Percentiles rank a stretch among this genome's conserved stretches.
Conservation (phyloP, 805 yeast species). For the Yarrowia keelungensis region DNA sequence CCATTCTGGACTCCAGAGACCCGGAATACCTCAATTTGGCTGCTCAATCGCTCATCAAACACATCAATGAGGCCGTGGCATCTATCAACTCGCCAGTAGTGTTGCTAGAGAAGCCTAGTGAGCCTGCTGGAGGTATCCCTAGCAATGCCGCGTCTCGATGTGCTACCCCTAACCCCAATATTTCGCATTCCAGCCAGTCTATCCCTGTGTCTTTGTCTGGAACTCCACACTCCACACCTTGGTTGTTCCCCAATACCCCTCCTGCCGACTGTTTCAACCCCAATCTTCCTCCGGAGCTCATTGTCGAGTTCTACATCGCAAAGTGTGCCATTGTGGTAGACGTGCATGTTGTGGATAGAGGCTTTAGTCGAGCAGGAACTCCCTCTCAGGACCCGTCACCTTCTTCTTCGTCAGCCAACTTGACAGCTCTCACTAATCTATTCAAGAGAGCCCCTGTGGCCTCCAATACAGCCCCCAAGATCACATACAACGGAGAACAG, state of each 20-base stretch:
- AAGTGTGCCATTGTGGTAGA: constrained; percentile 31
- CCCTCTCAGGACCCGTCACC: constrained; percentile 21
- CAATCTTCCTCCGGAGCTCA: constrained; percentile 27
- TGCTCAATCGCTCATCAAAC: constrained; percentile 14
- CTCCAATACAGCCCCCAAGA: background rate
- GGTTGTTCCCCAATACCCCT: constrained; percentile 30
- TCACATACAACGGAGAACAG: constrained; percentile 27
- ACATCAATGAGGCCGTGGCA: constrained; percentile 25
- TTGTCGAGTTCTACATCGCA: constrained; percentile 38
- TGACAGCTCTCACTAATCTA: constrained; percentile 17
- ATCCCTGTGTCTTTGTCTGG: constrained; percentile 17
- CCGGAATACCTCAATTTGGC: constrained; percentile 7
- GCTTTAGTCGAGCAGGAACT: constrained; percentile 19
- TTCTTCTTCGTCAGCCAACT: constrained; percentile 8
- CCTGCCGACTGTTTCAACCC: constrained; percentile 27
- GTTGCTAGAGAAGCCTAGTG: constrained; percentile 13
- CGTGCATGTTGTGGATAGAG: constrained; percentile 25
- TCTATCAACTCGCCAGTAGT: constrained; percentile 33
- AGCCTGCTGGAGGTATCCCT: constrained; percentile 26
- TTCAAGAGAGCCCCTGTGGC: constrained; percentile 21
- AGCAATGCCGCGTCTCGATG: constrained; percentile 8
- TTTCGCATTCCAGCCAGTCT: constrained; percentile 26
- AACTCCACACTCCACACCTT: constrained; percentile 7
- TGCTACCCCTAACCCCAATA: constrained; percentile 22
- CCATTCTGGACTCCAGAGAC: constrained; percentile 1